A percentile compares a stretch with the other conserved stretches of the same genome.
Evolutionary conservation across 2,329 filamentous ascomycete genomes (phyloP).

Genomic region (Talaromyces sp.): DNA sequence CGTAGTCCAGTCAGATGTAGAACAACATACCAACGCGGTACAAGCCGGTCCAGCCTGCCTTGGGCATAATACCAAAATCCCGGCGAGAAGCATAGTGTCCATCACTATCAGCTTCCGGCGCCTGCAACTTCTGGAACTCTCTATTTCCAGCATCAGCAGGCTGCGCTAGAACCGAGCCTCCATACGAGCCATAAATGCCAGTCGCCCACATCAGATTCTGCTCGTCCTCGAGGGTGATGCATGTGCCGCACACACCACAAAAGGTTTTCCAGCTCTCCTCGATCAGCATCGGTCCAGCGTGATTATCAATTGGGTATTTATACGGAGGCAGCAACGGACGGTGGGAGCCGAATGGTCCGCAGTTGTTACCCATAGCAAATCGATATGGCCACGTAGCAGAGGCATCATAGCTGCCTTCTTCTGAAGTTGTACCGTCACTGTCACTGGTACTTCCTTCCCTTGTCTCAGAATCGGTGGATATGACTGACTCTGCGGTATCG

Average conservation of each 20-base stretch:
- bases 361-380: neutral
- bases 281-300: slow-evolving; percentile 10
- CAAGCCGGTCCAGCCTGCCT: slow-evolving; percentile 7
- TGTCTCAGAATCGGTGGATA: no score
- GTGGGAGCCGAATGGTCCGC: neutral
- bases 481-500: no score
- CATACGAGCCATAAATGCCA: neutral
- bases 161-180: neutral
- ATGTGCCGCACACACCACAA: slow-evolving; percentile 9
- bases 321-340: neutral
- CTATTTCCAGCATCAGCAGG: slow-evolving; percentile 5
- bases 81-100: neutral
- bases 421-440: neutral
- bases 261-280: slow-evolving; percentile 1
- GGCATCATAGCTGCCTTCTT: neutral
- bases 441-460: no score
- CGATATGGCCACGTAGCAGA: neutral
- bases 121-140: slow-evolving; percentile 5
- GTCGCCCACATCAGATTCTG: neutral
- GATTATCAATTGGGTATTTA: slow-evolving; percentile 6
- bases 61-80: slow-evolving; percentile 8
- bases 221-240: slow-evolving; percentile 11
- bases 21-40: slow-evolving; percentile 7
- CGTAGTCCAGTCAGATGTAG: no score
- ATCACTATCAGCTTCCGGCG: neutral